Evolutionary conservation across 139 green algal genomes (phyloP), one percentile per base, ranked within the genome.

Genomic region (Ettlia oleoabundans): DNA sequence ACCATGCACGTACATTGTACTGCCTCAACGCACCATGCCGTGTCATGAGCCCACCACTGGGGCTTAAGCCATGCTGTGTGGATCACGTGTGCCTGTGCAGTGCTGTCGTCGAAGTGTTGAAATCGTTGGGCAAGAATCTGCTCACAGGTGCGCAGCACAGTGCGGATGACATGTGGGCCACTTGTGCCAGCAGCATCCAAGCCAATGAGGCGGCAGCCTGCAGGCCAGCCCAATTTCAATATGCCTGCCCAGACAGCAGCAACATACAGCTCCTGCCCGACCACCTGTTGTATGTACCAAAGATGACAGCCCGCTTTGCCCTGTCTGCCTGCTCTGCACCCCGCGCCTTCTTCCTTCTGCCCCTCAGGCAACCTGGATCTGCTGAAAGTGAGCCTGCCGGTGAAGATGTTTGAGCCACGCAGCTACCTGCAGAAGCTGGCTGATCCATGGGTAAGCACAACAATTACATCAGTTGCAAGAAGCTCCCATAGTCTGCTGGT

Each of bases 371-470:
- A 92, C 80, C 85, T 97, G 65, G 95, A 97, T 84, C 87, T 97
- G 35, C 89, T 97, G 42, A 96, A 92, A 75, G 89, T 93, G 22
- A 91, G 89, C 4, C 90, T 97, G 78, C 94, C 94, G 1, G 93
- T 97, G 38, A 24, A 19, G 30, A 95, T 95, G 80, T 97, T 97
- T 81, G 94, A 97, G 86, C 92, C 93, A 21, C 87, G 94, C 18
- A 92, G 82, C 75, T 97, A 97, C 81, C 87, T 97, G 52, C 84
- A 97, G 64, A 97, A 97, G 85, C 86, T 97, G 47, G 86, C 92
- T 15, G 94, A 97, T 70, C 88, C 93, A 0, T 96, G 92, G 91
- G 90, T n/a, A n/a, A n/a, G n/a, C n/a, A n/a, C n/a, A n/a, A n/a
- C n/a, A n/a, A n/a, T n/a, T n/a, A n/a, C n/a, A n/a, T n/a, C n/a